Percentiles rank a stretch among this genome's conserved stretches.
phyloP scores from a whole-genome alignment of 2,329 filamentous ascomycete species.

The Fusarium scirpi region DNA sequence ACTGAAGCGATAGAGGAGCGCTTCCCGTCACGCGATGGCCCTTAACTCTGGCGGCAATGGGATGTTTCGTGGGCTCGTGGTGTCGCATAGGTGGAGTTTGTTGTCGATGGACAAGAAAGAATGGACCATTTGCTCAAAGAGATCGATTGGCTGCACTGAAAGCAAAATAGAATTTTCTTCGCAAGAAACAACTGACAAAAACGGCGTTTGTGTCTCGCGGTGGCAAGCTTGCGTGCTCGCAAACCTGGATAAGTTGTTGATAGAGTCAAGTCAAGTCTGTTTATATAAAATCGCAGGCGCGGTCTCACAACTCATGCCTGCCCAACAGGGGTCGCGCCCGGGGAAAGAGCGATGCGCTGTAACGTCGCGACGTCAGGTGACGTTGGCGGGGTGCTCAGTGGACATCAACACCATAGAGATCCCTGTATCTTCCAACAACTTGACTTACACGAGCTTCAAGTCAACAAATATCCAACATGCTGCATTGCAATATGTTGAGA shows the following conservation, averaged over 20 bases:
- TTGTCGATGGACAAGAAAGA: constrained; percentile 13
- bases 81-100: constrained; percentile 28
- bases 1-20: constrained; percentile 7
- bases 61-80: constrained; percentile 23
- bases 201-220: background rate
- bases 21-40: constrained; percentile 15
- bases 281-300: constrained; percentile 14
- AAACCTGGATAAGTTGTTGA: constrained; percentile 14
- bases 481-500: background rate
- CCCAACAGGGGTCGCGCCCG: constrained; percentile 19
- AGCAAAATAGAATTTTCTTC: background rate
- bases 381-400: constrained; percentile 22
- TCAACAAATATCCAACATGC: background rate
- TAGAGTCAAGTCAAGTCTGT: constrained; percentile 1
- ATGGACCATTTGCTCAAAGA: constrained; percentile 18
- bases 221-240: constrained; percentile 8
- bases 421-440: constrained; percentile 9
- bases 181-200: background rate
- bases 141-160: constrained; percentile 5
- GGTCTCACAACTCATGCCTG: constrained; percentile 9
- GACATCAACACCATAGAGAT: constrained; percentile 6
- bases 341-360: constrained; percentile 29
- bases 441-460: constrained; percentile 16
- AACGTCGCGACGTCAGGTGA: constrained; percentile 49
- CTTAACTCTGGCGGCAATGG: constrained; percentile 18